Evolutionary conservation across 78 protist genomes (phyloP).

Genomic region (Mantamonas sphyraenae): DNA sequence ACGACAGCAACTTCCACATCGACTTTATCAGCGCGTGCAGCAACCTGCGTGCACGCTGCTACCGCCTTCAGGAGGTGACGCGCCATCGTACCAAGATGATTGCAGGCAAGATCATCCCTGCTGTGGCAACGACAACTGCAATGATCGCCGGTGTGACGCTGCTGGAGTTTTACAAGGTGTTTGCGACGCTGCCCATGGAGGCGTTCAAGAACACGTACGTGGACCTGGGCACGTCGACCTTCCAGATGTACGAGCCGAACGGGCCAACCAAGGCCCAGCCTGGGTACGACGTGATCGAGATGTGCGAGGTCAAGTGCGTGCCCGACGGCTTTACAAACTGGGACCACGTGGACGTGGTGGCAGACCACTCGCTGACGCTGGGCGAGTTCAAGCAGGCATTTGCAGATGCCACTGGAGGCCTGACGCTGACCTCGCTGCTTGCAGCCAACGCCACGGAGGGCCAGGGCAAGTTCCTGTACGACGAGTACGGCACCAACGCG

Average conservation of each 20-base stretch:
- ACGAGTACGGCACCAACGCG: too few species aligned
- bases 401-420: too few species aligned
- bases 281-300: too few species aligned
- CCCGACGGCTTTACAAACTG: not conserved
- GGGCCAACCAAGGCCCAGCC: slow-evolving; percentile 63
- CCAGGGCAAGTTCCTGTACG: too few species aligned
- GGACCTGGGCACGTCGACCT: slow-evolving; percentile 68
- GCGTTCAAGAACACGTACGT: slow-evolving; percentile 39
- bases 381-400: too few species aligned
- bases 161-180: not conserved
- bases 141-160: slow-evolving; percentile 50
- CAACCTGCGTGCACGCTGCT: slow-evolving; percentile 89
- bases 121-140: slow-evolving; percentile 91
- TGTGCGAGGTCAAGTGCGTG: too few species aligned
- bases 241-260: slow-evolving; percentile 52
- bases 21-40: slow-evolving; percentile 80
- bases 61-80: slow-evolving; percentile 70
- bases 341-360: not conserved
- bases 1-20: slow-evolving; percentile 91
- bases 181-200: slow-evolving; percentile 10
- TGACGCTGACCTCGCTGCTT: too few species aligned
- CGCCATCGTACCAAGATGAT: slow-evolving; percentile 48
- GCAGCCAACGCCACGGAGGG: too few species aligned
- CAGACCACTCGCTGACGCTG: too few species aligned
- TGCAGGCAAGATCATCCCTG: slow-evolving; percentile 86